Base-by-base conservation (phyloP, 106 monocot genomes). In the Agapanthus africanus region DNA sequence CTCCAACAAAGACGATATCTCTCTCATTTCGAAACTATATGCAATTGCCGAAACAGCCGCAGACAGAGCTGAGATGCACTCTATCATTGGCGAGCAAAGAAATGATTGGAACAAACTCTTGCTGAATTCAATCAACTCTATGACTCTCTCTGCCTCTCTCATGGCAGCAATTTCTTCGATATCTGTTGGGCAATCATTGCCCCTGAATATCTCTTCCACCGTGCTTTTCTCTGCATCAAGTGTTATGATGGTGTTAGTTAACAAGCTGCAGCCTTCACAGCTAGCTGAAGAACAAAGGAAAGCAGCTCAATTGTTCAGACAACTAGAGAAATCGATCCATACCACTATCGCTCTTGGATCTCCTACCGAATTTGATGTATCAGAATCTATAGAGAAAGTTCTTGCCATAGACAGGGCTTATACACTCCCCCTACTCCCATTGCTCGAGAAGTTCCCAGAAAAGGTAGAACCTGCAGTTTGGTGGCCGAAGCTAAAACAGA, bases 361-460 rank as follows among this genome's bases (percentile, higher is more conserved):
- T 18, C 62, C 62, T 1, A 70, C 70, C 10, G 52, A 73, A 1
- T 11, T 11, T 14, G 82, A 82, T 19, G 84, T 90, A 2, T 70
- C 78, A 27, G 73, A 73, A 3, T 78, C 82, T 23, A 73, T 87
- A 77, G 80, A 90, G 51, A 76, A 62, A 72, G 80, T 94, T 38
- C 78, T 87, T 14, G 82, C 94, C 0, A 72, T 94, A 30, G 87
- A 94, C 40, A 79, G 71, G 37, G 94, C 90, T 1, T 94, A 90
- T 66, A 86, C 66, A 25, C 82, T 90, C 37, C 66, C 84, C 0
- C 59, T 94, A 11, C 82, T 94, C 15, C 79, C 78, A 0, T 31
- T 72, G 90, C 84, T 90, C 28, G 90, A 94, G 34, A 93, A 90
- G 78, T 94, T 94, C 69, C 90, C 90, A 3, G 37, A 80, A 38